These are phyloP conservation scores for Solanum peruvianum DNA, from an alignment of 257 asterid genomes.

Conservation along the genomic window DNA sequence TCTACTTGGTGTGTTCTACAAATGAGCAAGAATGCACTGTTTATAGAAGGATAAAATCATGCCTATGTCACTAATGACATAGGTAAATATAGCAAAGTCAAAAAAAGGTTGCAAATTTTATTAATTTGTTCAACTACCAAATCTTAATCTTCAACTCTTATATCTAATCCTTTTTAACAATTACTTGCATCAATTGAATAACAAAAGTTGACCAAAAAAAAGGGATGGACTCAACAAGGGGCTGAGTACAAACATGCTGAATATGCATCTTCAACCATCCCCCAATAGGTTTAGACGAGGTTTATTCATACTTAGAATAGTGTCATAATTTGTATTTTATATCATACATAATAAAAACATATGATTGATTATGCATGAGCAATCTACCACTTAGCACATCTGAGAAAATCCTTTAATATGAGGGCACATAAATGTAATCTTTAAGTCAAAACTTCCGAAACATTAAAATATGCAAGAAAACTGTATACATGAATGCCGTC, in stretches of 20 bases:
- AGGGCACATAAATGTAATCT: background rate
- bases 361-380: background rate
- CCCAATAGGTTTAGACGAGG: background rate
- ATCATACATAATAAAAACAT: background rate
- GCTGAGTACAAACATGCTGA: background rate
- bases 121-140: too few relatives aligned
- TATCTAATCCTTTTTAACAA: too few relatives aligned
- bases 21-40: too few relatives aligned
- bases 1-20: too few relatives aligned
- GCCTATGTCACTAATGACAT: too few relatives aligned
- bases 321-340: background rate
- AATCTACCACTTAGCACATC: background rate
- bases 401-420: background rate
- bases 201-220: too few relatives aligned
- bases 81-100: too few relatives aligned
- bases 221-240: too few relatives aligned
- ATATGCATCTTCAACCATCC: background rate
- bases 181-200: too few relatives aligned
- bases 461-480: background rate
- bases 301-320: background rate
- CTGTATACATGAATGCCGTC: background rate
- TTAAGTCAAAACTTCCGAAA: background rate
- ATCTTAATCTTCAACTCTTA: too few relatives aligned
- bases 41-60: too few relatives aligned
- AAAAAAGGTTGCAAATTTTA: too few relatives aligned